Percentiles rank a stretch among this genome's conserved stretches.
Conservation (phyloP, 192 early-diverging fungal species). For the Diversispora epigaea region DNA sequence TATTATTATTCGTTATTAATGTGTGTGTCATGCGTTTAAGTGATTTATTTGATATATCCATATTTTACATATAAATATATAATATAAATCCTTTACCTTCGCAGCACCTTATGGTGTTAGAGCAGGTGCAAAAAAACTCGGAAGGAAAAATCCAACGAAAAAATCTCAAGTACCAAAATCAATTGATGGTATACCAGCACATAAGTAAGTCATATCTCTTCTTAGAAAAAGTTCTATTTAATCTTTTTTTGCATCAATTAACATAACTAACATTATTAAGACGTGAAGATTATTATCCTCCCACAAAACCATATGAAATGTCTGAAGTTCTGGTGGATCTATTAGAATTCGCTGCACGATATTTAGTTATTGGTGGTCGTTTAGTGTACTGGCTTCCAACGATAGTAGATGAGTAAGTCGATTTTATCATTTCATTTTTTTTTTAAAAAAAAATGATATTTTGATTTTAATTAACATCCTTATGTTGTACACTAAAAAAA, state of each 20-base stretch:
- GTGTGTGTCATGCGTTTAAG: neutral
- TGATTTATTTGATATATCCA: neutral
- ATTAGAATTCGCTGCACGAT: constrained; percentile 75
- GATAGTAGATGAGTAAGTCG: constrained; percentile 70
- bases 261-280: constrained; percentile 8
- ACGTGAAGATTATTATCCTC: constrained; percentile 75
- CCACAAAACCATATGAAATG: constrained; percentile 96
- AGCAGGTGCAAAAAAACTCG: constrained; percentile 91
- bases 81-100: neutral
- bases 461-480: neutral
- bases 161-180: constrained; percentile 42
- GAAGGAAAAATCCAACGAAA: constrained; percentile 57
- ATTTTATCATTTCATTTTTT: neutral
- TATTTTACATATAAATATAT: no score
- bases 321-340: constrained; percentile 83
- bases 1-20: neutral
- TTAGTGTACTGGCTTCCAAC: constrained; percentile 98
- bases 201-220: constrained; percentile 37
- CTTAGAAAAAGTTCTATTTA: no score
- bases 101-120: constrained; percentile 93
- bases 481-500: neutral
- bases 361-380: constrained; percentile 77
- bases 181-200: constrained; percentile 47
- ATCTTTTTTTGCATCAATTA: no score
- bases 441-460: neutral